Conservation (phyloP, 139 green algal genomes). For the Chlamydomonas sp. region DNA sequence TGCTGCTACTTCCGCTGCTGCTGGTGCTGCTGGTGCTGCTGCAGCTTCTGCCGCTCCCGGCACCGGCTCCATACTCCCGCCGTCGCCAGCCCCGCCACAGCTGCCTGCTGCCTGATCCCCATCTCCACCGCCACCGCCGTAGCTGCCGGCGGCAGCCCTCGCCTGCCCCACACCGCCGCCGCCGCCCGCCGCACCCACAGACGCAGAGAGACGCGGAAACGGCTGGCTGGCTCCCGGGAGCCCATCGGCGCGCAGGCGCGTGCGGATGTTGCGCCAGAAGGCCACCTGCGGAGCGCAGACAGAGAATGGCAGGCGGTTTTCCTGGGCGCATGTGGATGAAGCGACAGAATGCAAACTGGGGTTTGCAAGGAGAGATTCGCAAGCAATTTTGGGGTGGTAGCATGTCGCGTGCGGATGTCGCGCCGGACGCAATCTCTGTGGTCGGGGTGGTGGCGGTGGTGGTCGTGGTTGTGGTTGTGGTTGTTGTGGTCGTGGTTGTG, state of each 20-base stretch:
- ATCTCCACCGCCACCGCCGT: neutral
- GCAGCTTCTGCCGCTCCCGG: neutral
- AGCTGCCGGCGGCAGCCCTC: neutral
- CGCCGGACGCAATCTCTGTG: too few relatives aligned
- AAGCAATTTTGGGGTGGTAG: too few relatives aligned
- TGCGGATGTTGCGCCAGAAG: constrained; percentile 40
- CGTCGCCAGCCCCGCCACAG: neutral
- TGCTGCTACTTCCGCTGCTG: neutral
- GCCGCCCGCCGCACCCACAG: neutral
- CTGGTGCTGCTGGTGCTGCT: neutral
- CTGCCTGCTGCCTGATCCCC: neutral
- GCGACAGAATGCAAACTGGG: too few relatives aligned
- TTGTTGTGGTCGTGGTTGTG: too few relatives aligned
- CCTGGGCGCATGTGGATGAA: too few relatives aligned
- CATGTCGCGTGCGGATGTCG: too few relatives aligned
- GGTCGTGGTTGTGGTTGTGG: too few relatives aligned
- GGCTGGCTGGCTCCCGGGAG: constrained; percentile 12
- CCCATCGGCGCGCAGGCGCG: constrained; percentile 1
- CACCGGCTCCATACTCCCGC: neutral
- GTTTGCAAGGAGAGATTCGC: too few relatives aligned
- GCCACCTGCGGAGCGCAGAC: too few relatives aligned
- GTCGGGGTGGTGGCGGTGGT: too few relatives aligned
- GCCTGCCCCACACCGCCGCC: neutral
- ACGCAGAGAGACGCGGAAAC: neutral
- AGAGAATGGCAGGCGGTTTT: too few relatives aligned